Percentiles rank a stretch among this genome's conserved stretches.
phyloP scores from a whole-genome alignment of 2,329 filamentous ascomycete genomes.

The Neofusicoccum parvum region DNA sequence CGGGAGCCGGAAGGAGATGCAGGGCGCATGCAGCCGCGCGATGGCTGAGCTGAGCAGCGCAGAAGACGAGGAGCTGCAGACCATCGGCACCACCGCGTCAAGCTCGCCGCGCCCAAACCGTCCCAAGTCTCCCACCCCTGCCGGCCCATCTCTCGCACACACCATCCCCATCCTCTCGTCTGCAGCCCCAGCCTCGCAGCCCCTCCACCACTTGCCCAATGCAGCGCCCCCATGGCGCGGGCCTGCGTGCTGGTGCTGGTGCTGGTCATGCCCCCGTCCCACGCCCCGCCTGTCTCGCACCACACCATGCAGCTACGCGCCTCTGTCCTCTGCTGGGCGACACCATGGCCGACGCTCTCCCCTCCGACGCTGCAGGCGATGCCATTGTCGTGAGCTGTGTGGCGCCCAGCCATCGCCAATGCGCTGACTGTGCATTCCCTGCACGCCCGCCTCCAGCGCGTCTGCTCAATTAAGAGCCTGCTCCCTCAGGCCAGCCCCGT shows the following conservation, averaged over 20 bases:
- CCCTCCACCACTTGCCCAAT: background rate
- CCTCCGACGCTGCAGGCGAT: too few relatives aligned
- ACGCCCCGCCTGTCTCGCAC: background rate
- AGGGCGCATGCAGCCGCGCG: background rate
- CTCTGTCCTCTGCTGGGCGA: background rate
- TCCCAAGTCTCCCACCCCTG: background rate
- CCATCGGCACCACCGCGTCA: too few relatives aligned
- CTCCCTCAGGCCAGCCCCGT: background rate
- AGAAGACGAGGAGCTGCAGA: background rate
- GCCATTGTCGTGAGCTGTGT: background rate
- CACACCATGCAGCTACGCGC: background rate
- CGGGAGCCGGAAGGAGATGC: background rate
- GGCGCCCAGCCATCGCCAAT: background rate
- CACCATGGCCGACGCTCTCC: background rate
- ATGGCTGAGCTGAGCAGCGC: background rate
- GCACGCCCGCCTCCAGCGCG: background rate
- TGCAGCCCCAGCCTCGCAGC: background rate
- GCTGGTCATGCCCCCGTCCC: background rate
- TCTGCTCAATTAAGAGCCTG: background rate
- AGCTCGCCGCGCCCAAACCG: too few relatives aligned
- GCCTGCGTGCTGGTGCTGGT: too few relatives aligned
- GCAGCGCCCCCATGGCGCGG: background rate
- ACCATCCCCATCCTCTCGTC: background rate
- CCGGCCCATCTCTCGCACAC: background rate
- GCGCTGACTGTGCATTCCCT: background rate